These are phyloP conservation scores for Blastocystis sp. DNA, from an alignment of 352 stramenopile genomes.

Conservation along the genomic window DNA sequence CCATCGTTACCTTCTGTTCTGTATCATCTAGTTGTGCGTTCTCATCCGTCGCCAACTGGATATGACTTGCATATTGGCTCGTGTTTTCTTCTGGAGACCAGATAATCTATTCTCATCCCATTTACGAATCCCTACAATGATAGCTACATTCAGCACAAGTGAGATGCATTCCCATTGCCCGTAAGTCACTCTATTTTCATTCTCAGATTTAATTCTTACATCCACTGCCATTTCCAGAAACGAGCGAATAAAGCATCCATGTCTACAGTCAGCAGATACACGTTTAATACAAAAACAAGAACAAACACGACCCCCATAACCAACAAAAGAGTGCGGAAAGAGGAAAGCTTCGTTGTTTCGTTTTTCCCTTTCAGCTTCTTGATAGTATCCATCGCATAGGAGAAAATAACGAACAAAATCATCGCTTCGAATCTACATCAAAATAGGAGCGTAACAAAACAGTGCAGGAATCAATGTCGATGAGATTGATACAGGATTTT, in stretches of 20 bases:
- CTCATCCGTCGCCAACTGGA: conserved; percentile 26
- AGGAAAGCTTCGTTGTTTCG: neutral
- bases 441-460: neutral
- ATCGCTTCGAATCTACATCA: neutral
- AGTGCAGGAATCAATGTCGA: neutral
- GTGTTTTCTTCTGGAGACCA: neutral
- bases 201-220: neutral
- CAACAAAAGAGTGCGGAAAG: neutral
- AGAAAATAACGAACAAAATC: neutral
- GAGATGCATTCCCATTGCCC: neutral
- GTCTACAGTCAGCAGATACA: neutral
- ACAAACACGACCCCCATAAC: neutral
- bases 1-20: neutral
- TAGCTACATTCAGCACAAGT: neutral
- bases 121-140: neutral
- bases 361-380: neutral
- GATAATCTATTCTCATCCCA: neutral
- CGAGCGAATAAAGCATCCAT: neutral
- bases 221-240: conserved; percentile 21
- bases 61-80: neutral
- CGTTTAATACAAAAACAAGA: neutral
- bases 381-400: neutral
- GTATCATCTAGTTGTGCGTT: neutral
- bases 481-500: neutral
- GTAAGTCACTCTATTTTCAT: neutral